Percentiles rank a stretch among this genome's conserved stretches.
Conservation (phyloP, 2,329 filamentous ascomycete genomes). For the Penicillium griseofulvum region DNA sequence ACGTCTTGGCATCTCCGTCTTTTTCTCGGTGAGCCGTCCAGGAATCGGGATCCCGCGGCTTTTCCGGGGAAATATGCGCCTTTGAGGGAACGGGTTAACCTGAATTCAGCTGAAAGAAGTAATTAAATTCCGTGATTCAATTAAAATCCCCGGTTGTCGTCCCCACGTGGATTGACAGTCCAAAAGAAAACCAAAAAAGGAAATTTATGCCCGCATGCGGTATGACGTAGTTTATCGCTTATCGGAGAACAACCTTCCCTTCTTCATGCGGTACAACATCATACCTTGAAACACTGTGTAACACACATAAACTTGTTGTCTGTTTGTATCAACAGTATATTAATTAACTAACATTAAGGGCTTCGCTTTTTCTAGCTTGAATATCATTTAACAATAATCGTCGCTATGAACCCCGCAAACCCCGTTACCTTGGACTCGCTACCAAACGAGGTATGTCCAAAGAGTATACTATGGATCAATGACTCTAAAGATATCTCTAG, state of each 20-base stretch:
- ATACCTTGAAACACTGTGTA: not conserved
- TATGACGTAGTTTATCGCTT: slow-evolving; percentile 1
- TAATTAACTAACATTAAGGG: not conserved
- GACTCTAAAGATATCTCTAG: slow-evolving; percentile 30
- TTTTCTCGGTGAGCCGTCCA: slow-evolving; percentile 21
- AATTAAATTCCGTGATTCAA: not conserved
- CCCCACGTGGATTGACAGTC: not conserved
- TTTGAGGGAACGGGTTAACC: not conserved
- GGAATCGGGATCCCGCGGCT: slow-evolving; percentile 23
- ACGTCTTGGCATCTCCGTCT: slow-evolving; percentile 6
- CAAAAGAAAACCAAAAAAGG: not conserved
- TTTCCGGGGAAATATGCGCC: slow-evolving; percentile 7
- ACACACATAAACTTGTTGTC: not conserved
- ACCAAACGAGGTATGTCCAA: slow-evolving; percentile 36
- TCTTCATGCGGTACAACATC: no score
- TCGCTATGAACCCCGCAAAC: slow-evolving; percentile 13
- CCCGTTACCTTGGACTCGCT: slow-evolving; percentile 26
- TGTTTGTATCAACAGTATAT: not conserved
- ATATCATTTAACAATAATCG: not conserved
- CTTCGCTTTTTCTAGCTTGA: not conserved
- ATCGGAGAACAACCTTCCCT: not conserved
- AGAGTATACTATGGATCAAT: not conserved
- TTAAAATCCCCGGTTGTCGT: not conserved
- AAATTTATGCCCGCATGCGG: not conserved
- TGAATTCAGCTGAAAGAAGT: not conserved